phyloP scores from a whole-genome alignment of 352 stramenopile species.

The Halophytophthora polymorphica region DNA sequence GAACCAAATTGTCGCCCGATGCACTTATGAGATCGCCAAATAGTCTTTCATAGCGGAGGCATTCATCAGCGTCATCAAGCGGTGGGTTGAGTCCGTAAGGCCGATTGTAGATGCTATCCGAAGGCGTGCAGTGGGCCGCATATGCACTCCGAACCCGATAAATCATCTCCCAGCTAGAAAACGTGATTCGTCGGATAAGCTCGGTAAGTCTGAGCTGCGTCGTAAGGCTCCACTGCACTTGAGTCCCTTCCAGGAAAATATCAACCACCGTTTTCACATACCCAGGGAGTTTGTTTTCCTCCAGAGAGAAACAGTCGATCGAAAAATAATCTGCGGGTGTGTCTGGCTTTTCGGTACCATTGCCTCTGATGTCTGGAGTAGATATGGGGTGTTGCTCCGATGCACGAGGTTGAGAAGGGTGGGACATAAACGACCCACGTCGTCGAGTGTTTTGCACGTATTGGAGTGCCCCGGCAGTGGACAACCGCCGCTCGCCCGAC shows the following conservation, averaged over 20 bases:
- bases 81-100: slow-evolving; percentile 51
- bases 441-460: slow-evolving; percentile 5
- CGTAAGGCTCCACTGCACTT: slow-evolving; percentile 46
- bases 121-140: slow-evolving; percentile 40
- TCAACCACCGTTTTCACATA: slow-evolving; percentile 60
- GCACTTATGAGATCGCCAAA: slow-evolving; percentile 56
- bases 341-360: not conserved
- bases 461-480: slow-evolving; percentile 4
- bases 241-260: slow-evolving; percentile 52
- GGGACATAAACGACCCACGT: slow-evolving; percentile 15
- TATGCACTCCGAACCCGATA: slow-evolving; percentile 63
- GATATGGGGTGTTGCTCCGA: not conserved
- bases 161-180: slow-evolving; percentile 76
- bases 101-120: slow-evolving; percentile 61
- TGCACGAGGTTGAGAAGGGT: slow-evolving; percentile 6
- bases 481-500: slow-evolving; percentile 4
- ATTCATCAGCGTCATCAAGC: slow-evolving; percentile 42
- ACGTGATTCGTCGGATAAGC: slow-evolving; percentile 62
- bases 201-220: slow-evolving; percentile 63
- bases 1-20: slow-evolving; percentile 61
- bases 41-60: slow-evolving; percentile 25
- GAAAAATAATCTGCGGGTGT: slow-evolving; percentile 37
- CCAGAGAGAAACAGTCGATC: slow-evolving; percentile 54
- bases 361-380: not conserved
- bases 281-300: slow-evolving; percentile 51